Evolutionary conservation across 2,329 filamentous ascomycete species (phyloP).

Genomic region (Nemania diffusa): DNA sequence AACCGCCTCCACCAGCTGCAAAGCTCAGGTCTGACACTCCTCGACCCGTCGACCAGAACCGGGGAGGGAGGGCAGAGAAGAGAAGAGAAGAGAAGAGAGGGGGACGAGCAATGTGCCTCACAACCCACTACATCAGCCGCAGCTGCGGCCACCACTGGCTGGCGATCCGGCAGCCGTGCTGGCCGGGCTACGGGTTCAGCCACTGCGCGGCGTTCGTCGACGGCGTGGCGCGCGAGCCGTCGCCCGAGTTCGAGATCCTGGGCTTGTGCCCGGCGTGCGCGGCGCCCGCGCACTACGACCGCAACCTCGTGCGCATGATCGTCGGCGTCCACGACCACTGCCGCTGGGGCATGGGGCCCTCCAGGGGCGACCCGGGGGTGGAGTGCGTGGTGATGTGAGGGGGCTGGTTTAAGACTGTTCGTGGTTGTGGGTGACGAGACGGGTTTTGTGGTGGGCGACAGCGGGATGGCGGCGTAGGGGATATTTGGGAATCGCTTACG

Average conservation of each 20-base stretch:
- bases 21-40: not conserved
- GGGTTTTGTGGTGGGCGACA: not conserved
- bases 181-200: conserved; percentile 61
- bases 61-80: not conserved
- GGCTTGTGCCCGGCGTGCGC: conserved; percentile 50
- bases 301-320: conserved; percentile 60
- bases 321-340: conserved; percentile 56
- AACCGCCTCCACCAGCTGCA: not conserved
- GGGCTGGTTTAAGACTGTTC: not conserved
- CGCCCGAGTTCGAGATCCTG: conserved; percentile 49
- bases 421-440: not conserved
- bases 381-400: conserved; percentile 56
- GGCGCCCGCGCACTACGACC: conserved; percentile 60
- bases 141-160: conserved; percentile 65
- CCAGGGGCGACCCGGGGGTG: conserved; percentile 51
- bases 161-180: conserved; percentile 59
- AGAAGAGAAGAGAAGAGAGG: not conserved
- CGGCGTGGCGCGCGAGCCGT: conserved; percentile 51
- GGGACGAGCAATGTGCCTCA: conserved; percentile 56
- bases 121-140: conserved; percentile 60
- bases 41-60: not conserved
- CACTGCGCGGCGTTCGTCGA: conserved; percentile 58
- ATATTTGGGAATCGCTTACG: not conserved
- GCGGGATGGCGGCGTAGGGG: not conserved
- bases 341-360: conserved; percentile 61